Evolutionary conservation across 2,329 filamentous ascomycete genomes (phyloP).

Genomic region (Xylaria sp.): DNA sequence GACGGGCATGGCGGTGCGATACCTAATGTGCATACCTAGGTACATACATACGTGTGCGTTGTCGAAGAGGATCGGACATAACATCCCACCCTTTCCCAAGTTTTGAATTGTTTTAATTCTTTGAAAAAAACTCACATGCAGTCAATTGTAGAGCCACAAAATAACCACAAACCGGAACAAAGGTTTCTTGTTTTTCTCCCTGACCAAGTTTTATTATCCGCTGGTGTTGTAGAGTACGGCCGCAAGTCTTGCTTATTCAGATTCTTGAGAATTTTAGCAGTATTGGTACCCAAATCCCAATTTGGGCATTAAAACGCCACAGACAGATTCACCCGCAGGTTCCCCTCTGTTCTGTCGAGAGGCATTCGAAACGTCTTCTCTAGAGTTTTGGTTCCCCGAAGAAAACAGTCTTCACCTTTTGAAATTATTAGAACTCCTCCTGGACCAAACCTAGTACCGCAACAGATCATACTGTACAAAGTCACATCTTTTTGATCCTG

Average conservation of each 20-base stretch:
- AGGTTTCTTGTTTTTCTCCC: constrained; percentile 17
- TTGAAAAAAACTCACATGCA: constrained; percentile 14
- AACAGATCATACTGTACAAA: not conserved
- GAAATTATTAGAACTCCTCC: constrained; percentile 26
- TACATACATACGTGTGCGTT: constrained; percentile 15
- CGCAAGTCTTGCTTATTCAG: constrained; percentile 38
- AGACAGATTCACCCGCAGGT: constrained; percentile 13
- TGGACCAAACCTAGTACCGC: constrained; percentile 20
- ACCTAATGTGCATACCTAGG: not conserved
- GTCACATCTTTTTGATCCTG: constrained; percentile 2
- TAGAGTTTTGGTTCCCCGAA: constrained; percentile 18
- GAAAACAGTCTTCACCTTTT: constrained; percentile 24
- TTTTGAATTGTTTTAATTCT: constrained; percentile 12
- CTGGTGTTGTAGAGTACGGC: constrained; percentile 17
- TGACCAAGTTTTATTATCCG: constrained; percentile 5
- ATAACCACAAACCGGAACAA: constrained; percentile 3
- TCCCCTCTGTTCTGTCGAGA: constrained; percentile 10
- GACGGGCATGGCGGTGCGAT: constrained; percentile 38
- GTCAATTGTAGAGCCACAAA: constrained; percentile 32
- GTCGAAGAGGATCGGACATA: constrained; percentile 16
- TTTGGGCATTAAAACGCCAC: constrained; percentile 42
- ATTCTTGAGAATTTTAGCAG: constrained; percentile 31
- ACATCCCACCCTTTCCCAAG: constrained; percentile 12
- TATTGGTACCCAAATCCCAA: constrained; percentile 50
- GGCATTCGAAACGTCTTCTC: constrained; percentile 8